phyloP scores from a whole-genome alignment of 1,284 basidiomycete species.

The Gastroboletus turbinatus region DNA sequence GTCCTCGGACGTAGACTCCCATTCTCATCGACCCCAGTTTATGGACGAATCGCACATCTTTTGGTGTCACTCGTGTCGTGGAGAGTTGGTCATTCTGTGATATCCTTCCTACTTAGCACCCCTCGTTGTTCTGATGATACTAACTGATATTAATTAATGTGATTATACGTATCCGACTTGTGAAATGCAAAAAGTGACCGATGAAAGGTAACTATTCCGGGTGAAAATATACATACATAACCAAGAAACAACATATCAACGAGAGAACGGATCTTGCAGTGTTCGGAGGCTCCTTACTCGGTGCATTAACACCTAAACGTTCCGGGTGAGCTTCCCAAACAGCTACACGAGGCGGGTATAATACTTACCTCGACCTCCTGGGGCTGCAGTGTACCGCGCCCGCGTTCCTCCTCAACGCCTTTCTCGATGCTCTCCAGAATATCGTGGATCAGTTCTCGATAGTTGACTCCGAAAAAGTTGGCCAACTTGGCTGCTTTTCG shows the following conservation, averaged over 20 bases:
- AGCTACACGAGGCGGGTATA: conserved; percentile 6
- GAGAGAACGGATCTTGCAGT: conserved; percentile 44
- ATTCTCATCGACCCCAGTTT: conserved; percentile 58
- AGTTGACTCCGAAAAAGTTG: conserved; percentile 81
- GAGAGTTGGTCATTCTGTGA: conserved; percentile 76
- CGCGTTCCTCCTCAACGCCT: conserved; percentile 67
- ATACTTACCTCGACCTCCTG: conserved; percentile 67
- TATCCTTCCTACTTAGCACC: conserved; percentile 10
- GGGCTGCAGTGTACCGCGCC: conserved; percentile 57
- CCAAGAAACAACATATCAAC: conserved; percentile 13
- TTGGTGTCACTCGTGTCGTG: conserved; percentile 79
- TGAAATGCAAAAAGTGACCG: conserved; percentile 5
- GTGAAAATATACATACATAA: background rate
- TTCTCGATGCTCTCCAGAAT: conserved; percentile 77
- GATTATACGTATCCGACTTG: conserved; percentile 17
- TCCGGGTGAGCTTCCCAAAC: conserved; percentile 4
- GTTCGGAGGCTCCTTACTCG: conserved; percentile 59
- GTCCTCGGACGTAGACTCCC: conserved; percentile 14
- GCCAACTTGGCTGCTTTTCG: conserved; percentile 75
- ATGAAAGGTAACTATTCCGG: background rate
- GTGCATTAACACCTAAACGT: conserved; percentile 56
- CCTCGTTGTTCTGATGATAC: conserved; percentile 3
- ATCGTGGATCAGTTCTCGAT: conserved; percentile 70
- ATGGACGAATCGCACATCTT: conserved; percentile 82
- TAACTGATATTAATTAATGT: conserved; percentile 25